Percentiles rank a stretch among this genome's conserved stretches.
Evolutionary conservation across 139 green algal genomes (phyloP).

Genomic region (Micractinium sp.): DNA sequence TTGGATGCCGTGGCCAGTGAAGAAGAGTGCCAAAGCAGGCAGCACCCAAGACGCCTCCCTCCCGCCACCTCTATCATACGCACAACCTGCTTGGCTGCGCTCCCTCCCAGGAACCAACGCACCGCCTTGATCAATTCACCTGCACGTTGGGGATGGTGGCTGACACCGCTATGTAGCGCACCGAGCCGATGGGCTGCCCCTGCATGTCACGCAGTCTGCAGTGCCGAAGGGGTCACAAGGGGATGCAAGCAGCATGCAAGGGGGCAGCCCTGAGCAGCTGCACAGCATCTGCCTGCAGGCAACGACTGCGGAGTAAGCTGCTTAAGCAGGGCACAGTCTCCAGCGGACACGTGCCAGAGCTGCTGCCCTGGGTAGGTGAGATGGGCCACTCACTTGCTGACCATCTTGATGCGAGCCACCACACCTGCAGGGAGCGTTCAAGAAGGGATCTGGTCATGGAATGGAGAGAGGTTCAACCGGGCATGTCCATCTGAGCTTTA

Average conservation of each 20-base stretch:
- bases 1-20: constrained; percentile 56
- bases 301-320: background rate
- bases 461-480: background rate
- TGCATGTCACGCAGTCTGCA: constrained; percentile 31
- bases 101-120: background rate
- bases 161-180: constrained; percentile 85
- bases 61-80: background rate
- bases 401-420: constrained; percentile 81
- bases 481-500: too few relatives aligned
- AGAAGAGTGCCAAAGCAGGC: constrained; percentile 76
- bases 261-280: background rate
- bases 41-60: background rate
- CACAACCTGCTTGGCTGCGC: background rate
- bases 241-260: background rate
- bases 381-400: constrained; percentile 43
- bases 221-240: too few relatives aligned
- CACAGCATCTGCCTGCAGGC: too few relatives aligned
- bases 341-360: too few relatives aligned
- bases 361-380: background rate
- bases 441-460: background rate
- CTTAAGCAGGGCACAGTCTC: background rate
- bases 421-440: constrained; percentile 30
- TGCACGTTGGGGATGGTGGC: constrained; percentile 20
- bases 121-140: too few relatives aligned
- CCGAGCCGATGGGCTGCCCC: constrained; percentile 66